Evolutionary conservation across 2,329 filamentous ascomycete genomes (phyloP), one percentile per base, ranked within the genome.

Genomic region (Fusarium globosum): DNA sequence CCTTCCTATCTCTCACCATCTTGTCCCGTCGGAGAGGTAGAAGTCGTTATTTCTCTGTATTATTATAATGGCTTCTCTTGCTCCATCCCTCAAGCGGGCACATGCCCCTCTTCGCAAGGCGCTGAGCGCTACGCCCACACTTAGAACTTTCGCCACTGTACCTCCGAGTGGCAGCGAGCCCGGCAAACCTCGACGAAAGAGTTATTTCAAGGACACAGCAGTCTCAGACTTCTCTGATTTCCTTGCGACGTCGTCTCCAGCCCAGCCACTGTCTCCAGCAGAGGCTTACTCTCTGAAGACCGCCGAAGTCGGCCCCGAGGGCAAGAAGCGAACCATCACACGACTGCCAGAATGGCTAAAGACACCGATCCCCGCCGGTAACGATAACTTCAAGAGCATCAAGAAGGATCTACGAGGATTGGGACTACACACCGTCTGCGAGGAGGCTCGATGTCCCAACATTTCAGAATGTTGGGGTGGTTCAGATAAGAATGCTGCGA

Each of bases 381-480:
- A 90, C 80, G 83, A 86, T 65, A 97, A 97, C 84, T 98, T 92
- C 87, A 97, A 97, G 85, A 94, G 94, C 79, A 97, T 99, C 83
- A 98, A 97, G 87, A 91, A 93, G 73, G 96, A 99, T 82, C 85
- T 99, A 75, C 90, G 96, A 41, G 96, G 96, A 0, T 85, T 99
- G 68, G 93, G 93, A 65, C 86, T 99, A 64, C 95, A 98, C 83
- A 99, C 96, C 9, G 96, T 99, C 21, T 99, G 96, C 83, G 96
- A 99, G 85, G 96, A 99, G 85, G 96, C 96, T 4, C 91, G 95
- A 74, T 99, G 96, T 83, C 96, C 96, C 69, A 99, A 99, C 83
- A 97, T 99, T 69, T 95, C 93, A 72, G 96, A 98, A 82, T 99
- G 96, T 86, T 99, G 96, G 96, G 96, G 96, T 70, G 96, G 96